Percentiles rank a stretch among this genome's conserved stretches.
Evolutionary conservation across 1,284 basidiomycete species (phyloP).

Genomic region (Tetrapyrgos nigripes): DNA sequence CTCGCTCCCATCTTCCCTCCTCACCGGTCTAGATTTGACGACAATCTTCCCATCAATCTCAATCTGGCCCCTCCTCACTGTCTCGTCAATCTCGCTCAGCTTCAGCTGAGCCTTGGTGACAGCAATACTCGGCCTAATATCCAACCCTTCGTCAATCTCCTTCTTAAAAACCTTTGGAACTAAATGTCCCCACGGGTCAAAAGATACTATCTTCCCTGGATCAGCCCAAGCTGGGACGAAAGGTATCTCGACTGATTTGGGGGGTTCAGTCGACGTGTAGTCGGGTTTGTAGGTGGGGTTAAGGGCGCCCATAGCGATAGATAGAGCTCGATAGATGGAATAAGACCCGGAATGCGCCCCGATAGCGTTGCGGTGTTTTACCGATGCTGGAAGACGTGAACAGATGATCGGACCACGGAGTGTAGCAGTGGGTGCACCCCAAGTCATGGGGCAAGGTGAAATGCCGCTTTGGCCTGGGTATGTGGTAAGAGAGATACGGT

Average conservation of each 20-base stretch:
- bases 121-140: constrained; percentile 90
- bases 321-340: constrained; percentile 92
- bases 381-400: constrained; percentile 83
- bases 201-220: constrained; percentile 83
- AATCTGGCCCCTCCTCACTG: constrained; percentile 76
- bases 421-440: constrained; percentile 77
- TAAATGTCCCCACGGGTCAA: constrained; percentile 96
- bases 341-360: constrained; percentile 95
- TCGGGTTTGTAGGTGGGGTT: constrained; percentile 88
- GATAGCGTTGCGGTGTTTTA: constrained; percentile 92
- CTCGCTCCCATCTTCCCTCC: constrained; percentile 65
- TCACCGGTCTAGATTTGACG: constrained; percentile 63
- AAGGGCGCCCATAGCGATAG: constrained; percentile 91
- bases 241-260: constrained; percentile 70
- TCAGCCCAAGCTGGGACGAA: constrained; percentile 78
- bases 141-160: constrained; percentile 67
- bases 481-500: constrained; percentile 80
- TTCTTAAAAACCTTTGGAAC: constrained; percentile 80
- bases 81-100: constrained; percentile 90
- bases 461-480: constrained; percentile 57
- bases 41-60: constrained; percentile 87
- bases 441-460: constrained; percentile 74
- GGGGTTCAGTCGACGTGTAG: constrained; percentile 89
- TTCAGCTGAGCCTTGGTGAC: constrained; percentile 91
- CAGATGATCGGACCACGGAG: constrained; percentile 90